Percentiles rank a stretch among this genome's conserved stretches.
phyloP scores from a whole-genome alignment of 768 basidiomycete genomes.

The Boletus bicolor region DNA sequence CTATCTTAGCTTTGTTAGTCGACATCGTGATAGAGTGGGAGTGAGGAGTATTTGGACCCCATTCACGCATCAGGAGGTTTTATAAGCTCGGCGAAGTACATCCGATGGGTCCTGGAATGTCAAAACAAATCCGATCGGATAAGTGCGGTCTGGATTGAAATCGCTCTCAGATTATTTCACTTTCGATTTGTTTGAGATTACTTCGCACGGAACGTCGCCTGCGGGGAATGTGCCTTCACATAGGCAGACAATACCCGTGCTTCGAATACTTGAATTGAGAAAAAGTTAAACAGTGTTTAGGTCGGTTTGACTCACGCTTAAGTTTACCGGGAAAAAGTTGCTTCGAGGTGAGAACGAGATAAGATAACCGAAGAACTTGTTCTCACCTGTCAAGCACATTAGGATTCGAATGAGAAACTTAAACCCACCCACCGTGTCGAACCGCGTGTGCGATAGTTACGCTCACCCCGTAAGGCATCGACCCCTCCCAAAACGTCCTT shows the following conservation, averaged over 20 bases:
- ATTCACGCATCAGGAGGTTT: background rate
- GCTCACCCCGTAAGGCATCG: background rate
- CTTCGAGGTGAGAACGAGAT: slow-evolving; percentile 9
- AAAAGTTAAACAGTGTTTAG: background rate
- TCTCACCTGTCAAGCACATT: background rate
- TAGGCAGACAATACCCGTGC: background rate
- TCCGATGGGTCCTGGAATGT: background rate
- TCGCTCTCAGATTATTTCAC: background rate
- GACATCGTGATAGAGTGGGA: slow-evolving; percentile 11
- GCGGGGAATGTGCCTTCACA: background rate
- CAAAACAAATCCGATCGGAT: background rate
- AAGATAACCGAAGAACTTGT: slow-evolving; percentile 1
- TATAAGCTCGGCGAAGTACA: background rate
- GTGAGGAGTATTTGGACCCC: background rate
- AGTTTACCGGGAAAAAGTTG: background rate
- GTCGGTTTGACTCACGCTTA: slow-evolving; percentile 6
- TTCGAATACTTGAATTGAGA: background rate
- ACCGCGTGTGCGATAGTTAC: background rate
- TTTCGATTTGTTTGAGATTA: background rate
- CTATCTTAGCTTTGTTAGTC: slow-evolving; percentile 22
- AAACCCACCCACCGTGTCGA: background rate
- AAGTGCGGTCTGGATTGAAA: background rate
- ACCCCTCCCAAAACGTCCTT: background rate
- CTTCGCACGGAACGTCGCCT: background rate
- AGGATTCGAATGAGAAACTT: background rate